Conservation (phyloP, 108 stramenopile genomes). For the Conticribra guillardii region DNA sequence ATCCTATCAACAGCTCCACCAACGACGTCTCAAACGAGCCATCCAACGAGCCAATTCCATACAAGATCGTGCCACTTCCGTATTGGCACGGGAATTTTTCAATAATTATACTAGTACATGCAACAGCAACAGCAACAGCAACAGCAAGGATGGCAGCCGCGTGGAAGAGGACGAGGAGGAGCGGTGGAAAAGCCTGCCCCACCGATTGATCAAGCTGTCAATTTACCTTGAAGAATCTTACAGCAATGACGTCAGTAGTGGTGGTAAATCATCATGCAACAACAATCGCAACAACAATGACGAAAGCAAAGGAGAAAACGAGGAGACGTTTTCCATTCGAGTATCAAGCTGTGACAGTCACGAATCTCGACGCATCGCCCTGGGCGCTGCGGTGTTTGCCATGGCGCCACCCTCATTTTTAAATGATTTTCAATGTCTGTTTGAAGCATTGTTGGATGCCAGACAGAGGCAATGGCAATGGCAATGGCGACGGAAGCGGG, state of each 20-base stretch:
- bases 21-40: constrained; percentile 11
- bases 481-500: too few relatives aligned
- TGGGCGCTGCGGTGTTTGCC: constrained; percentile 70
- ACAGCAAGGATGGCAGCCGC: not conserved
- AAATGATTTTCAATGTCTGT: constrained; percentile 49
- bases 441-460: constrained; percentile 46
- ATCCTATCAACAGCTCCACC: constrained; percentile 6
- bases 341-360: constrained; percentile 19
- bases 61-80: constrained; percentile 7
- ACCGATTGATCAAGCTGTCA: constrained; percentile 29
- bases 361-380: constrained; percentile 47
- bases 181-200: constrained; percentile 49
- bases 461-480: constrained; percentile 43
- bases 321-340: constrained; percentile 4
- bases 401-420: constrained; percentile 41
- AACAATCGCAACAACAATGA: constrained; percentile 5
- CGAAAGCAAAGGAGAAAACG: not conserved
- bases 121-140: not conserved
- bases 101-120: not conserved
- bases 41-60: constrained; percentile 9
- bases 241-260: not conserved
- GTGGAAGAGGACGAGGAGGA: not conserved
- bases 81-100: constrained; percentile 24
- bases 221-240: constrained; percentile 11
- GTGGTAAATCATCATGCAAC: too few relatives aligned